A percentile compares a stretch with the other conserved stretches of the same genome.
Conservation (phyloP, 2,329 filamentous ascomycete genomes). For the Trichoderma cornu-damae region DNA sequence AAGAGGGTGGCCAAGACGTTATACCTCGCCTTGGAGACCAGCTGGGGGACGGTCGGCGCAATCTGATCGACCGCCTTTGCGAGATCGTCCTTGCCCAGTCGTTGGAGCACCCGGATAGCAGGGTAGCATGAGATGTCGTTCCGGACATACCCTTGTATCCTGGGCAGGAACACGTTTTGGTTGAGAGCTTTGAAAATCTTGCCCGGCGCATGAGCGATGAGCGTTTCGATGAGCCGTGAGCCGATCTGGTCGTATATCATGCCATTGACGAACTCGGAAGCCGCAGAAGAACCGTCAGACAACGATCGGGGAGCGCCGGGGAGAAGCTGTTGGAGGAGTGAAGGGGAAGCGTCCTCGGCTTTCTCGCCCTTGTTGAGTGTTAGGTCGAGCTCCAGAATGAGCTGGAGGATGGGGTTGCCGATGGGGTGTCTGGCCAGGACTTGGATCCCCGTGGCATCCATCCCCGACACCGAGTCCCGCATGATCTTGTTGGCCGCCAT, state of each 20-base stretch:
- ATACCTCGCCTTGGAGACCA: constrained; percentile 71
- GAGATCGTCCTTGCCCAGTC: constrained; percentile 82
- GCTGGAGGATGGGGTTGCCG: constrained; percentile 87
- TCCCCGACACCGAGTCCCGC: constrained; percentile 63
- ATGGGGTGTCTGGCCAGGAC: constrained; percentile 83
- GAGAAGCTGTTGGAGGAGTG: constrained; percentile 70
- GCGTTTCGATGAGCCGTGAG: constrained; percentile 81
- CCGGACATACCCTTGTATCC: constrained; percentile 73
- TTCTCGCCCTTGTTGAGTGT: constrained; percentile 53
- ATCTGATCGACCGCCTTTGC: constrained; percentile 67
- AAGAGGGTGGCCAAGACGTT: constrained; percentile 77
- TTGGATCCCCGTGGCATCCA: constrained; percentile 75
- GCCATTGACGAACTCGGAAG: constrained; percentile 72
- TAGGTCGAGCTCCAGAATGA: constrained; percentile 82
- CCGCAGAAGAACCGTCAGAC: constrained; percentile 65
- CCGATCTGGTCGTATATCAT: constrained; percentile 88
- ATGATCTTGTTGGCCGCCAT: constrained; percentile 78
- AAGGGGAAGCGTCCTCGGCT: constrained; percentile 33
- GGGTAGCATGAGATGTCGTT: constrained; percentile 91
- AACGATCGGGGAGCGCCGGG: constrained; percentile 70
- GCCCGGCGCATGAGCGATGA: constrained; percentile 73
- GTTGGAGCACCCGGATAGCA: constrained; percentile 73
- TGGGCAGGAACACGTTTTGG: constrained; percentile 69
- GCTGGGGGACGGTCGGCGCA: constrained; percentile 62
- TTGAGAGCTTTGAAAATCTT: constrained; percentile 90